phyloP scores from a whole-genome alignment of 768 basidiomycete species.

The Cubamyces lactineus region DNA sequence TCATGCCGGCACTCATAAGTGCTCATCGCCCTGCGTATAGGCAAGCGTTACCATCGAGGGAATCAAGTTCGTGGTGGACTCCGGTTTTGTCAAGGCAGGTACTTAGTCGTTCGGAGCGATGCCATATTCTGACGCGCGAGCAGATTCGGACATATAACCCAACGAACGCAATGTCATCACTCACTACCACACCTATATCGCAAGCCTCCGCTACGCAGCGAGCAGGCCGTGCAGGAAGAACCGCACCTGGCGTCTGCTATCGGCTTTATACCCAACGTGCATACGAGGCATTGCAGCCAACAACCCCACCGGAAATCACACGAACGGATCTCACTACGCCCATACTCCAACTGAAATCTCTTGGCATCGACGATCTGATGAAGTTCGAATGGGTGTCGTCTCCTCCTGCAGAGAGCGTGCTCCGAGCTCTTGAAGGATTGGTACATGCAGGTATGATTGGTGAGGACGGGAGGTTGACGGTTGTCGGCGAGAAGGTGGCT shows the following conservation, averaged over 20 bases:
- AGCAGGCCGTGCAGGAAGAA: constrained; percentile 93
- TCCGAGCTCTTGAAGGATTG: constrained; percentile 85
- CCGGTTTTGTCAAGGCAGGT: constrained; percentile 91
- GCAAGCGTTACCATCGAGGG: constrained; percentile 98
- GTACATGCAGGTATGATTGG: constrained; percentile 83
- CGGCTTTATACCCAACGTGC: constrained; percentile 78
- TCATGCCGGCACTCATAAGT: too few species aligned
- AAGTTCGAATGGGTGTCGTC: constrained; percentile 94
- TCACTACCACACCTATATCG: constrained; percentile 83
- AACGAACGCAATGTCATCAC: constrained; percentile 78
- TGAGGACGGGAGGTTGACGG: constrained; percentile 75
- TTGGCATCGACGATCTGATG: constrained; percentile 94
- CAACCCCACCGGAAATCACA: constrained; percentile 88
- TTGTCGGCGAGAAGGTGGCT: constrained; percentile 82
- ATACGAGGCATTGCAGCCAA: constrained; percentile 61
- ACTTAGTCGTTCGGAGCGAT: background rate
- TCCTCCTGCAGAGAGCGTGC: constrained; percentile 84
- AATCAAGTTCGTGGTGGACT: constrained; percentile 91
- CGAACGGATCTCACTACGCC: constrained; percentile 90
- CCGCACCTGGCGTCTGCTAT: constrained; percentile 90
- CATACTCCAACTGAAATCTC: constrained; percentile 89
- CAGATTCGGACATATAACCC: constrained; percentile 93
- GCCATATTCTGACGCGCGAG: background rate
- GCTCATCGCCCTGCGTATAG: constrained; percentile 39
- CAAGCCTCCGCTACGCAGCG: constrained; percentile 90